Percentiles rank a stretch among this genome's conserved stretches.
Evolutionary conservation across 805 yeast genomes (phyloP).

Genomic region (Candida taoyuanica): DNA sequence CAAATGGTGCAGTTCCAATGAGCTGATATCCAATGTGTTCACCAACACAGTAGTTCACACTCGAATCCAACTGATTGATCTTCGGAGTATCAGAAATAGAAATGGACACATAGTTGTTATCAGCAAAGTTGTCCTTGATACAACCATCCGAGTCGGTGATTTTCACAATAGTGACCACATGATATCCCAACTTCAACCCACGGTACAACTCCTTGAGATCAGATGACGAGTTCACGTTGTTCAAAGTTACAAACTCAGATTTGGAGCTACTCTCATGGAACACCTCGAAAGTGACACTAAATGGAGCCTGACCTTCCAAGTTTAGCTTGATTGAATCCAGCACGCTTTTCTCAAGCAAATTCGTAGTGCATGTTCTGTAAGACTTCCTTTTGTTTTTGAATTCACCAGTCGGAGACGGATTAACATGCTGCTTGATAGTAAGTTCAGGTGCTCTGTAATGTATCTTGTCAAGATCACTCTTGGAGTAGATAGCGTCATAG

Average conservation of each 20-base stretch:
- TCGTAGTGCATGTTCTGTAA: constrained; percentile 45
- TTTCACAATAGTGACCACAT: constrained; percentile 51
- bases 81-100: constrained; percentile 75
- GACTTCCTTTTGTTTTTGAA: constrained; percentile 45
- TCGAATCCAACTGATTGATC: constrained; percentile 42
- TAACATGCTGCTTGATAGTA: constrained; percentile 47
- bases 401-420: constrained; percentile 54
- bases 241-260: constrained; percentile 41
- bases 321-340: constrained; percentile 50
- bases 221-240: constrained; percentile 37
- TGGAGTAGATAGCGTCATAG: constrained; percentile 59
- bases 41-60: constrained; percentile 78
- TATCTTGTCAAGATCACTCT: constrained; percentile 30
- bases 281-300: constrained; percentile 50
- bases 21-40: constrained; percentile 76
- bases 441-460: constrained; percentile 31
- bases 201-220: constrained; percentile 42
- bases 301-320: constrained; percentile 61
- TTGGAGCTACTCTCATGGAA: constrained; percentile 57
- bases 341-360: constrained; percentile 30
- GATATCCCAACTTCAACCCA: constrained; percentile 64
- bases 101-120: constrained; percentile 43
- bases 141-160: constrained; percentile 74
- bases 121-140: constrained; percentile 38
- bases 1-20: constrained; percentile 77